Conservation (phyloP, 495 filamentous ascomycete genomes). For the Penicillium desertorum region DNA sequence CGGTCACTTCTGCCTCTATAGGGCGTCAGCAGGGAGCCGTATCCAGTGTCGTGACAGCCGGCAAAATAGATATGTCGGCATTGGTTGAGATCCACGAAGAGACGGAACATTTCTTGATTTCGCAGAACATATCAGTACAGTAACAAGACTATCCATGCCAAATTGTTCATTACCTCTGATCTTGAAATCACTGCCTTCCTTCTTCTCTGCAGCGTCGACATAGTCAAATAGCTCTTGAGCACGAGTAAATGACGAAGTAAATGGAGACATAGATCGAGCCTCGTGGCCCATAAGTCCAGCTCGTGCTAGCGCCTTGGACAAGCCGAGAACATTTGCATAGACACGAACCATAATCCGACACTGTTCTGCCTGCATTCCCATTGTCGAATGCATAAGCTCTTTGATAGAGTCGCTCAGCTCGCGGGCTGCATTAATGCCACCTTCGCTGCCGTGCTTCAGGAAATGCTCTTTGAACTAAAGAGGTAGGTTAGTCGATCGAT, state of each 20-base stretch:
- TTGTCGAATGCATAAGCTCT: slow-evolving; percentile 43
- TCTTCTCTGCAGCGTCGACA: slow-evolving; percentile 60
- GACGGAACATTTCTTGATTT: slow-evolving; percentile 51
- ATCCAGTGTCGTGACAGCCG: slow-evolving; percentile 61
- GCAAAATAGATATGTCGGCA: slow-evolving; percentile 69
- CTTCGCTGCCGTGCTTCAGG: slow-evolving; percentile 51
- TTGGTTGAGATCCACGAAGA: slow-evolving; percentile 58
- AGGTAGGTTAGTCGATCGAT: neutral
- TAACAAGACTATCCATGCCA: neutral
- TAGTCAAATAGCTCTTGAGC: slow-evolving; percentile 60
- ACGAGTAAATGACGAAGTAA: slow-evolving; percentile 59
- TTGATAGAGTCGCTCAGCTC: slow-evolving; percentile 52
- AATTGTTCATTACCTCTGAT: slow-evolving; percentile 48
- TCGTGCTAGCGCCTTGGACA: slow-evolving; percentile 53
- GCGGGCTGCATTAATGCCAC: slow-evolving; percentile 57
- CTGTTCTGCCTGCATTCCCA: slow-evolving; percentile 48
- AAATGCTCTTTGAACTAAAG: slow-evolving; percentile 55
- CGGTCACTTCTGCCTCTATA: slow-evolving; percentile 46
- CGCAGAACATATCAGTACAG: slow-evolving; percentile 7
- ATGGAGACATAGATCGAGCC: slow-evolving; percentile 52
- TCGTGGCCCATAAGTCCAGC: slow-evolving; percentile 49
- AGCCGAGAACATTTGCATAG: slow-evolving; percentile 56
- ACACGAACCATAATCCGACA: slow-evolving; percentile 62
- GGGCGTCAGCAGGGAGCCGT: slow-evolving; percentile 55
- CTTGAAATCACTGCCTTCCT: slow-evolving; percentile 61